phyloP scores from a whole-genome alignment of 2,329 filamentous ascomycete genomes.

The Fusarium sp. region DNA sequence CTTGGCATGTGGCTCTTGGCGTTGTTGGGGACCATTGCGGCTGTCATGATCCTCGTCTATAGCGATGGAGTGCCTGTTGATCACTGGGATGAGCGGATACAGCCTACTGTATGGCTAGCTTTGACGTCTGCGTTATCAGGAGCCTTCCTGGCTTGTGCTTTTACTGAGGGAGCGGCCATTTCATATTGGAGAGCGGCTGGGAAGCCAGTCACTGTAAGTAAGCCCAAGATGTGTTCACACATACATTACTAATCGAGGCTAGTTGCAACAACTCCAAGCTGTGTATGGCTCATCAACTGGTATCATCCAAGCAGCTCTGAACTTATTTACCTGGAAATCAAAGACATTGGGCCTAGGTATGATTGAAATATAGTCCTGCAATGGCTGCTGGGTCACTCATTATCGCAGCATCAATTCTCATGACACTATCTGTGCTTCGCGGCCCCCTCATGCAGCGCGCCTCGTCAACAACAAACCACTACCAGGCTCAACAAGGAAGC shows the following conservation, averaged over 20 bases:
- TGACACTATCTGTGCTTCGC: slow-evolving; percentile 33
- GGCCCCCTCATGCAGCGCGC: slow-evolving; percentile 33
- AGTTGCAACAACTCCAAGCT: slow-evolving; percentile 26
- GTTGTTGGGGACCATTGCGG: slow-evolving; percentile 20
- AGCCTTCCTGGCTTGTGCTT: slow-evolving; percentile 30
- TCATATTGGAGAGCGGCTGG: slow-evolving; percentile 34
- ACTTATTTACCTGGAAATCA: slow-evolving; percentile 26
- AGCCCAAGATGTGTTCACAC: no score
- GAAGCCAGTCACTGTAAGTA: slow-evolving; percentile 24
- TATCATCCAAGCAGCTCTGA: slow-evolving; percentile 20
- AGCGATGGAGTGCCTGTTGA: slow-evolving; percentile 31
- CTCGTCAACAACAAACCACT: slow-evolving; percentile 25
- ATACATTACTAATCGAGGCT: no score
- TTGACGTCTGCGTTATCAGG: slow-evolving; percentile 33
- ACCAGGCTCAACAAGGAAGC: background rate
- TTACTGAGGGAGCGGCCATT: slow-evolving; percentile 32
- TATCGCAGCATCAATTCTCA: slow-evolving; percentile 21
- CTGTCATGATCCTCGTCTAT: slow-evolving; percentile 22
- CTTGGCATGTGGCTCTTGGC: slow-evolving; percentile 29
- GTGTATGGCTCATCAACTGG: slow-evolving; percentile 34
- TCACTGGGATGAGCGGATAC: slow-evolving; percentile 29
- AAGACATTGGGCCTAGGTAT: slow-evolving; percentile 31
- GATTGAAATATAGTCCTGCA: background rate
- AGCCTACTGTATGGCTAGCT: slow-evolving; percentile 34
- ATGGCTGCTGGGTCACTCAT: rapidly evolving